Base-by-base conservation (phyloP, 305 asterid genomes). In the Striga hermonthica region DNA sequence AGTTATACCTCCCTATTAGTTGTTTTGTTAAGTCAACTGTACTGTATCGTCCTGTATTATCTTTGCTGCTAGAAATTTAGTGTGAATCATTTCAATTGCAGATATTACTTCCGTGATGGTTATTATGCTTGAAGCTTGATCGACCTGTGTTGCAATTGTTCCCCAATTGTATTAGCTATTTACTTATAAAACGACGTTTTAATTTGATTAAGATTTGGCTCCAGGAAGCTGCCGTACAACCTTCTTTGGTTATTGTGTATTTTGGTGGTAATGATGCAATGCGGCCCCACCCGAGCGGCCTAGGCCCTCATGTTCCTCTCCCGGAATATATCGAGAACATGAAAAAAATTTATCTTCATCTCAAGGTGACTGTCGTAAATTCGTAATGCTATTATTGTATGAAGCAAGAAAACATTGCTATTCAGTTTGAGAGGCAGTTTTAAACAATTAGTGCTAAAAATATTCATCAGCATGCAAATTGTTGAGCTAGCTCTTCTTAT, bases 201-300 rank as follows among this genome's bases (percentile, higher is more conserved):
- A 11, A 43, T 11, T 43, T 43, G 48, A 43, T 7, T 22, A 43
- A 43, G 9, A 45, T 45, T 7, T 47, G 10, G 14, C 53, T 47
- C 6, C 53, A 47, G 22, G 53, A 47, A 11, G 53, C n/a, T 47
- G 16, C 14, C 5, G 14, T 15, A 7, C 53, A 47, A 11, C 53
- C 53, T 31, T 80, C 83, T 60, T 79, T 86, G n/a, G 83, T 81
- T 7, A 75, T 85, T 14, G 80, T 76, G 14, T 85, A 85, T 48
- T 83, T 78, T 60, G 84, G 86, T 53, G 87, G 93, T 2, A 83
- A 83, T 37, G 93, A 83, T 68, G 81, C 87, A 8, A 65, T 74
- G 62, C 47, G 36, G 0, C 79, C 82, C 61, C 84, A 81, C 43
- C 78, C 85, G 0, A 72, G 78, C 49, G 84, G 84, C 34, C 59